Conservation (phyloP, 1,284 basidiomycete species). For the Ganoderma multipileum region DNA sequence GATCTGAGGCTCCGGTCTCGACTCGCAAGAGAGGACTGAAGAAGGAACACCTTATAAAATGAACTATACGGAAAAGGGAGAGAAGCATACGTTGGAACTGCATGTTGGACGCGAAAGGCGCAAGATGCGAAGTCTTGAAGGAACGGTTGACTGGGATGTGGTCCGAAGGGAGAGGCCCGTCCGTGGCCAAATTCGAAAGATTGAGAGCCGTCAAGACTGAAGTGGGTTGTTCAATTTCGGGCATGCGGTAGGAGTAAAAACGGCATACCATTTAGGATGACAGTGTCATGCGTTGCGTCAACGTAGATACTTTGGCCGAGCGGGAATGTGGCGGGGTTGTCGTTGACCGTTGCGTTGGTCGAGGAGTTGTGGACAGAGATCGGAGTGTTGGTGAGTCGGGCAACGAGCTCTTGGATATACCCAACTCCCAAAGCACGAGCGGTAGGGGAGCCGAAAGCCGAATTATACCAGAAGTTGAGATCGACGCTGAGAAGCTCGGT, state of each 20-base stretch:
- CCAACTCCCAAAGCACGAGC: constrained; percentile 84
- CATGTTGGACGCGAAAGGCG: constrained; percentile 80
- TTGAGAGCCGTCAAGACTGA: constrained; percentile 78
- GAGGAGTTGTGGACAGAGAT: constrained; percentile 75
- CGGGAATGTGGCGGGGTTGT: constrained; percentile 78
- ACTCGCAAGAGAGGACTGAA: constrained; percentile 64
- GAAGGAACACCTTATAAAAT: constrained; percentile 7
- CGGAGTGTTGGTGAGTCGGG: constrained; percentile 79
- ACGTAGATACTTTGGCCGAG: constrained; percentile 84
- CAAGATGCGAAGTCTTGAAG: constrained; percentile 72
- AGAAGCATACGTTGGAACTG: constrained; percentile 71
- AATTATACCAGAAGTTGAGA: constrained; percentile 60
- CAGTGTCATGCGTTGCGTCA: constrained; percentile 87
- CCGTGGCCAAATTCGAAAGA: constrained; percentile 70
- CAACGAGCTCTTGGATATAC: constrained; percentile 83
- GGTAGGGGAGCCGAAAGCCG: constrained; percentile 82
- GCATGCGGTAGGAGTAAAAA: background rate
- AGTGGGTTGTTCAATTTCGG: background rate
- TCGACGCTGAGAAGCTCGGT: constrained; percentile 40
- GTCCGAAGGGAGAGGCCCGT: constrained; percentile 74
- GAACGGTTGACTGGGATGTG: constrained; percentile 68
- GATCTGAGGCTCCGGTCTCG: constrained; percentile 64
- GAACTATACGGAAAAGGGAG: background rate
- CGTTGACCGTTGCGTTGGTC: constrained; percentile 82
- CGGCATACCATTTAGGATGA: constrained; percentile 73